Conservation (phyloP, 208 protist genomes). For the Wallacemonas sp. region DNA sequence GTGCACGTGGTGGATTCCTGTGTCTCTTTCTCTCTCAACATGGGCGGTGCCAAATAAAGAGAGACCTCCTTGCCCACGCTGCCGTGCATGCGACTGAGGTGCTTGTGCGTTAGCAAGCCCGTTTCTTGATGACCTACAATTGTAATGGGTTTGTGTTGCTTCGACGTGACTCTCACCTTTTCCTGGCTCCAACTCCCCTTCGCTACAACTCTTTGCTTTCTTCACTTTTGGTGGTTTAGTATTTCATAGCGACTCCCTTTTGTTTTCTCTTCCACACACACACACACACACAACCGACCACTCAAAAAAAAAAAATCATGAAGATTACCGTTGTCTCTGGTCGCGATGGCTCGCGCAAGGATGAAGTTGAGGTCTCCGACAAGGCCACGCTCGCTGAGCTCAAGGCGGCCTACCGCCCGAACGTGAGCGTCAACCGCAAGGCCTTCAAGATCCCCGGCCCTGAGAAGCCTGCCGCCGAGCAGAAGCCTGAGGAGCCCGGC, state of each 20-base stretch:
- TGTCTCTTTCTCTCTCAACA: too few species aligned
- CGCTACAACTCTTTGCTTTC: too few species aligned
- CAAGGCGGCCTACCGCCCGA: constrained; percentile 64
- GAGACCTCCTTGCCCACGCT: too few species aligned
- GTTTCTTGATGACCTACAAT: too few species aligned
- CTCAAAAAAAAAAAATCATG: constrained; percentile 45
- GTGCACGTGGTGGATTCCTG: too few species aligned
- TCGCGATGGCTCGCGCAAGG: constrained; percentile 31
- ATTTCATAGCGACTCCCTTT: background rate
- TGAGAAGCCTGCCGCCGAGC: constrained; percentile 21
- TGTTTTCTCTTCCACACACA: constrained; percentile 2
- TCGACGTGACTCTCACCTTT: too few species aligned
- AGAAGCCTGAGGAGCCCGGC: constrained; percentile 28
- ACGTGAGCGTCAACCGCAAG: constrained; percentile 64
- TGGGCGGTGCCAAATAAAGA: too few species aligned
- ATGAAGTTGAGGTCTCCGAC: constrained; percentile 58
- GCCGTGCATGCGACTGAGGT: too few species aligned
- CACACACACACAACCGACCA: background rate
- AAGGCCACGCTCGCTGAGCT: constrained; percentile 73
- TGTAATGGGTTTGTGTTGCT: too few species aligned
- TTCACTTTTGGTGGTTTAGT: too few species aligned
- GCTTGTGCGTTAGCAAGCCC: too few species aligned
- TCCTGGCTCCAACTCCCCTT: too few species aligned
- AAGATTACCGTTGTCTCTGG: constrained; percentile 74
- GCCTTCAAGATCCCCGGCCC: constrained; percentile 62